Conservation (phyloP, 768 basidiomycete species). For the Neoboletus brunneissimus region DNA sequence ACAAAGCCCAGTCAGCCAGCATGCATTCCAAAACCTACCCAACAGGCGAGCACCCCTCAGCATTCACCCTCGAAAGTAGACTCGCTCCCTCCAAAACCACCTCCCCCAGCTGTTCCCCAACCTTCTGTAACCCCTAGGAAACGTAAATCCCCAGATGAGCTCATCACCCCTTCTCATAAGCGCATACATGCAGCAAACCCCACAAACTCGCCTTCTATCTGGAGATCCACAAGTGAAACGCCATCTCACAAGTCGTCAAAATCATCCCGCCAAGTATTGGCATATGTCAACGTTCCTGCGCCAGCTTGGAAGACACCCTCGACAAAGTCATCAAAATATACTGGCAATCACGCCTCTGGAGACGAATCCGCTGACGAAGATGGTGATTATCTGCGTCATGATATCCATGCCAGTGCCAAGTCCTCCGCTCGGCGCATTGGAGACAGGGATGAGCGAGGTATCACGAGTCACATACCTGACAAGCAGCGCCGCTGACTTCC, state of each 20-base stretch:
- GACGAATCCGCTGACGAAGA: constrained; percentile 50
- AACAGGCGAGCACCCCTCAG: constrained; percentile 11
- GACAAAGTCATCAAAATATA: constrained; percentile 22
- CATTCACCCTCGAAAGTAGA: constrained; percentile 17
- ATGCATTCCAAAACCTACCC: constrained; percentile 14
- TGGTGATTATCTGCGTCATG: constrained; percentile 30
- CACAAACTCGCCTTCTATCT: constrained; percentile 8
- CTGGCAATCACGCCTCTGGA: constrained; percentile 47
- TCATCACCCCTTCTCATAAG: constrained; percentile 64
- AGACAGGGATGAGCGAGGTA: constrained; percentile 76
- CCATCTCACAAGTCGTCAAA: constrained; percentile 29
- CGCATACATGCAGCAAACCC: constrained; percentile 39
- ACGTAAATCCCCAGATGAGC: constrained; percentile 58
- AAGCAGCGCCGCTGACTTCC: neutral
- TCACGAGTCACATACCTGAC: neutral
- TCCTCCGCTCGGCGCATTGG: constrained; percentile 61
- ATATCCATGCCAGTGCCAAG: constrained; percentile 36
- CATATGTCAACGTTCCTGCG: constrained; percentile 34
- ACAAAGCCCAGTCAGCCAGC: constrained; percentile 8
- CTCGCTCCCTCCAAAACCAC: constrained; percentile 15
- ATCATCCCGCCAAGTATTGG: constrained; percentile 32
- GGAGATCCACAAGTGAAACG: constrained; percentile 19
- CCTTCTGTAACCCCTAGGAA: constrained; percentile 60
- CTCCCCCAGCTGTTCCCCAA: neutral
- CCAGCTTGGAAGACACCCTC: constrained; percentile 30